A percentile compares a stretch with the other conserved stretches of the same genome.
phyloP scores from a whole-genome alignment of 768 basidiomycete genomes.

The Dentipellis fragilis region DNA sequence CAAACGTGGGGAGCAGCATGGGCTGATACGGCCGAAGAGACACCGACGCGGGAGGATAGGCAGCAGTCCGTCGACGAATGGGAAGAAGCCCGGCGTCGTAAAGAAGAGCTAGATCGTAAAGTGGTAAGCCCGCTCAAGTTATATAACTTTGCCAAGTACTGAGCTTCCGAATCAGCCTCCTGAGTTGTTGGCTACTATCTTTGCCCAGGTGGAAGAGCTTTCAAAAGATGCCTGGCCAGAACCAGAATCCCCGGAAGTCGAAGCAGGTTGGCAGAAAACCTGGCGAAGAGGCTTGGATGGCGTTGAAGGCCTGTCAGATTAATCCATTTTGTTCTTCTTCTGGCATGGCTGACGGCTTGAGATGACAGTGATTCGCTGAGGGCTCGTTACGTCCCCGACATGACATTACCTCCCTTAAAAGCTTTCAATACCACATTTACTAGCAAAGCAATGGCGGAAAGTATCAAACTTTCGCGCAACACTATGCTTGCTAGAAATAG shows the following conservation, averaged over 20 bases:
- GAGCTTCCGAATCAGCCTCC: conserved; percentile 40
- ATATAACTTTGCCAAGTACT: conserved; percentile 5
- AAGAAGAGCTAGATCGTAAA: conserved; percentile 48
- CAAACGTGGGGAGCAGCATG: conserved; percentile 25
- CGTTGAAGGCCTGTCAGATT: conserved; percentile 52
- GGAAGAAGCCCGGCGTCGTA: conserved; percentile 50
- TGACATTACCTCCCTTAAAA: conserved; percentile 37
- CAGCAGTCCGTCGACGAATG: conserved; percentile 46
- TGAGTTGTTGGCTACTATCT: conserved; percentile 48
- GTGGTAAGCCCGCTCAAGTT: conserved; percentile 40
- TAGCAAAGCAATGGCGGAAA: conserved; percentile 47
- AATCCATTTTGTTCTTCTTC: conserved; percentile 1
- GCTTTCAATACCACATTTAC: conserved; percentile 47
- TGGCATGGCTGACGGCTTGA: neutral
- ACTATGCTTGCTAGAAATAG: conserved; percentile 41
- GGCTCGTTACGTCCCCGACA: conserved; percentile 37
- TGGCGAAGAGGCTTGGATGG: conserved; percentile 37
- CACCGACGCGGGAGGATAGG: conserved; percentile 11
- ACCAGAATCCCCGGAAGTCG: conserved; percentile 6
- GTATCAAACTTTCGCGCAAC: conserved; percentile 57
- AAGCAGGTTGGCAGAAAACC: conserved; percentile 21
- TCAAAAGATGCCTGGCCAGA: conserved; percentile 44
- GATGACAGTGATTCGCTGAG: conserved; percentile 28
- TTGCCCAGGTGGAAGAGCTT: conserved; percentile 44
- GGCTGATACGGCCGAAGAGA: conserved; percentile 8